Percentiles rank a stretch among this genome's conserved stretches.
These are phyloP conservation scores for Taphrina betulina DNA, from an alignment of 1,139 yeast genomes.

Conservation along the genomic window DNA sequence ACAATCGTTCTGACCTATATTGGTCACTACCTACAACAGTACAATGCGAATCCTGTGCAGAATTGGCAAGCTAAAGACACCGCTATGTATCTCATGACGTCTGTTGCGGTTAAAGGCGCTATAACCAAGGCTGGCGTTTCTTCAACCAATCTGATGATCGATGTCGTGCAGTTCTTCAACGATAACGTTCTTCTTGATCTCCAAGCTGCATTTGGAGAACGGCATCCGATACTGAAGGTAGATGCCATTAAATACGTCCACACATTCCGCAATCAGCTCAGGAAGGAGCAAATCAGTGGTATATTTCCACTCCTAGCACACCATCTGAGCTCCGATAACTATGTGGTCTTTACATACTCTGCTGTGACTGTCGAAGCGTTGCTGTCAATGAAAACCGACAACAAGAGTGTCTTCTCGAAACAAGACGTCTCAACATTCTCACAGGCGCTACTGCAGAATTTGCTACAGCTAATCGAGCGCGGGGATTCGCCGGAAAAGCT, in stretches of 20 bases:
- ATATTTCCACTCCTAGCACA: slow-evolving; percentile 77
- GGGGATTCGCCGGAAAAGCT: slow-evolving; percentile 80
- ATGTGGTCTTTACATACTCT: slow-evolving; percentile 88
- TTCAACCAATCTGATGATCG: slow-evolving; percentile 76
- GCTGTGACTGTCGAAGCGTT: slow-evolving; percentile 90
- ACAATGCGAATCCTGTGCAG: slow-evolving; percentile 46
- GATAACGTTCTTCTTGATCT: slow-evolving; percentile 80
- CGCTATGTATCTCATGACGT: slow-evolving; percentile 79
- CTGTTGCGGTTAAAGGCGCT: slow-evolving; percentile 87
- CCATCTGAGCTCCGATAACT: slow-evolving; percentile 62
- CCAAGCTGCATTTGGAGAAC: slow-evolving; percentile 49
- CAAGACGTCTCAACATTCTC: slow-evolving; percentile 63
- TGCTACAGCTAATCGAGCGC: slow-evolving; percentile 64
- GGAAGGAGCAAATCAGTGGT: slow-evolving; percentile 74
- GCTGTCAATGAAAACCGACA: slow-evolving; percentile 62
- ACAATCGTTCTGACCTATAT: slow-evolving; percentile 75
- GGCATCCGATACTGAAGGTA: slow-evolving; percentile 74
- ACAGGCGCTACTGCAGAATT: slow-evolving; percentile 57
- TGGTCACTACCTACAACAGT: slow-evolving; percentile 59
- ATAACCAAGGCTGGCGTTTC: slow-evolving; percentile 80
- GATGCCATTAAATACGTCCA: slow-evolving; percentile 91
- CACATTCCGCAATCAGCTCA: slow-evolving; percentile 81
- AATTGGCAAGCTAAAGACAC: slow-evolving; percentile 86
- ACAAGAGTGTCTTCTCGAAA: slow-evolving; percentile 63
- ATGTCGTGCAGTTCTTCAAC: slow-evolving; percentile 81